phyloP scores from a whole-genome alignment of 176 grass and related monocot genomes.

The Carex myosuroides region DNA sequence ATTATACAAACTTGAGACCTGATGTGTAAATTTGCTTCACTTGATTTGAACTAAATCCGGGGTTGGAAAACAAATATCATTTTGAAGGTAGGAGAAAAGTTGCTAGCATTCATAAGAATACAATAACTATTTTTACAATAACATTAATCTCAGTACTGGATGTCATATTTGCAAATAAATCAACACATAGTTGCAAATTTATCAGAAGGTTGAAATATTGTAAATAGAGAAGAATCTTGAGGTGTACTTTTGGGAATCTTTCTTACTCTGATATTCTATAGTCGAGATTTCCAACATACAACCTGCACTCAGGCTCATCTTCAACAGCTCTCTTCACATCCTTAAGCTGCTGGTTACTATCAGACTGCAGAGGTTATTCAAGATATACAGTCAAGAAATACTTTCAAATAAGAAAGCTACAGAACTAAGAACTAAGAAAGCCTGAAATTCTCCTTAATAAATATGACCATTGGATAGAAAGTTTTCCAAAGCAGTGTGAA shows the following conservation, averaged over 20 bases:
- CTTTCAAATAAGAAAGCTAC: slow-evolving; percentile 16
- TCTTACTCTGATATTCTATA: slow-evolving; percentile 76
- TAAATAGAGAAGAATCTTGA: neutral
- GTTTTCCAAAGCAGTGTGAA: neutral
- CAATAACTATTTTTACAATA: neutral
- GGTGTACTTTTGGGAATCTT: neutral
- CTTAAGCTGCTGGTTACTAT: slow-evolving; percentile 25
- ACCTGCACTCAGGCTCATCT: slow-evolving; percentile 49
- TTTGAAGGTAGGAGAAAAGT: neutral
- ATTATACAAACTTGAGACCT: neutral
- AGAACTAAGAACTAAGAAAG: slow-evolving; percentile 10
- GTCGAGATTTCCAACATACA: slow-evolving; percentile 86
- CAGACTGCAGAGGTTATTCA: neutral
- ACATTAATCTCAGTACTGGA: neutral
- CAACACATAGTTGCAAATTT: neutral
- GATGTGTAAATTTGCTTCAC: too few species aligned
- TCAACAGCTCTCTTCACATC: slow-evolving; percentile 35
- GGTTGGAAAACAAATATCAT: neutral
- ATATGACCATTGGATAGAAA: neutral
- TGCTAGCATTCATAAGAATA: neutral
- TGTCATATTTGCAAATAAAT: neutral
- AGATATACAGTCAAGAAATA: neutral
- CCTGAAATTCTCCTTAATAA: neutral
- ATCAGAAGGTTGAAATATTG: neutral
- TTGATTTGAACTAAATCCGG: neutral